Evolutionary conservation across 2,329 filamentous ascomycete genomes (phyloP), one percentile per base, ranked within the genome.

Genomic region (Amesomyces nigricolor): DNA sequence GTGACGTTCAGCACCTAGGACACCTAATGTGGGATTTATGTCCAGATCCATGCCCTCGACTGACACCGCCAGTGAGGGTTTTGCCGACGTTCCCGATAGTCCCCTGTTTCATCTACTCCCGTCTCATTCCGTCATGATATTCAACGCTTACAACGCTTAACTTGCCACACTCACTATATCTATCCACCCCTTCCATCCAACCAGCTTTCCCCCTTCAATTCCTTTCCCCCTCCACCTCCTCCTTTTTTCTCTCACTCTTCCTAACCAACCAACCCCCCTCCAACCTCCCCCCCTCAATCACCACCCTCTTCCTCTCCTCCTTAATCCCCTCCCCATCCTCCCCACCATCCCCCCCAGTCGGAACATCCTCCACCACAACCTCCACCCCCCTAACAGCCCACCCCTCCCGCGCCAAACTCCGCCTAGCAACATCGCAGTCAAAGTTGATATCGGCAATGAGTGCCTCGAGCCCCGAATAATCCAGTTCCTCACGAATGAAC

Each of bases 391-490:
- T 63, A 11, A 77, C 75, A 48, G 68, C 72, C 81, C 78, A 99
- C 22, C 71, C 78, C 32, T 78, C 72, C 60, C 94, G 76, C 51
- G 73, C 78, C 66, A 99, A 73, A 73, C 89, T 94, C 65, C 77
- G 74, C 63, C 79, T 78, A 43, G 91, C 87, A 53, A 97, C 91
- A 64, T 88, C 82, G 66, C 94, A 95, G 75, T 97, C 94, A 63
- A 86, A 81, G 67, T 82, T 81, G 68, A 99, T 99, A 73, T 99
- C 94, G 64, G 86, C 82, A 44, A 97, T 83, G 67, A 97, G 76
- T 35, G 86, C 87, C 60, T 96, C 91, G 63, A 90, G 78, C 60
- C 82, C 86, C 58, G 85, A 82, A 73, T 99, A 99, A 74, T 97
- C 89, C 68, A 81, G 85, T 73, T 97, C 94, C 8, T 89, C 86